These are phyloP conservation scores for Apiospora marii DNA, from an alignment of 2,329 filamentous ascomycete species.

Conservation along the genomic window DNA sequence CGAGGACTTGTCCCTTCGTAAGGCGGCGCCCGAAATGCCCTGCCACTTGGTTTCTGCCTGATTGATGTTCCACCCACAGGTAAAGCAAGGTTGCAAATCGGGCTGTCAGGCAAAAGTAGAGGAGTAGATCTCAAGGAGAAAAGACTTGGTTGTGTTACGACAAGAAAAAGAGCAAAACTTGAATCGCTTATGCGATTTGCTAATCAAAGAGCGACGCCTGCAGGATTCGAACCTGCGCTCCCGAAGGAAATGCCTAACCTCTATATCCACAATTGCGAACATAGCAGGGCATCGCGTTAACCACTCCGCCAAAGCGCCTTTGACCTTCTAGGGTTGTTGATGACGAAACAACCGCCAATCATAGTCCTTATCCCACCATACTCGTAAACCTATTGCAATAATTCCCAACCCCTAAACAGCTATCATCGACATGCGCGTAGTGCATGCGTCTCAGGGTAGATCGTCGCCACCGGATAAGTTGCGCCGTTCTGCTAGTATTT, in stretches of 20 bases:
- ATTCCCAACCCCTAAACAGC: no score
- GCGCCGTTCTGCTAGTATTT: neutral
- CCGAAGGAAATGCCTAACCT: slow-evolving; percentile 20
- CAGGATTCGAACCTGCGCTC: slow-evolving; percentile 22
- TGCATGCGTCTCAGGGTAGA: neutral
- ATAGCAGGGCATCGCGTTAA: slow-evolving; percentile 29
- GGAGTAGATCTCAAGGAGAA: neutral
- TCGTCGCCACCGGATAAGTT: no score
- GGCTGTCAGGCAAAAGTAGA: neutral
- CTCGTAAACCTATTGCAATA: neutral
- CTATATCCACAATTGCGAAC: neutral
- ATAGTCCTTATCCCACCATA: neutral
- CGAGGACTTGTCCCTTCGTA: neutral
- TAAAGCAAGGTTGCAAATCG: no score
- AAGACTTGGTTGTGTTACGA: neutral
- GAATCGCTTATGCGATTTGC: neutral
- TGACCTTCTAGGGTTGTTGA: neutral
- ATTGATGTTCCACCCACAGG: neutral
- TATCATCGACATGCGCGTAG: neutral
- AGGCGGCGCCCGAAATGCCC: neutral
- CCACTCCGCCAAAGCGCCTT: slow-evolving; percentile 35
- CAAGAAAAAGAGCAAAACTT: neutral
- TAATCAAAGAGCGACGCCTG: slow-evolving; percentile 19
- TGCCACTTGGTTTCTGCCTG: neutral
- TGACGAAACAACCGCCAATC: neutral